Percentiles rank a stretch among this genome's conserved stretches.
Conservation (phyloP, 371 early-diverging fungal species). For the Lichtheimia ramosa region DNA sequence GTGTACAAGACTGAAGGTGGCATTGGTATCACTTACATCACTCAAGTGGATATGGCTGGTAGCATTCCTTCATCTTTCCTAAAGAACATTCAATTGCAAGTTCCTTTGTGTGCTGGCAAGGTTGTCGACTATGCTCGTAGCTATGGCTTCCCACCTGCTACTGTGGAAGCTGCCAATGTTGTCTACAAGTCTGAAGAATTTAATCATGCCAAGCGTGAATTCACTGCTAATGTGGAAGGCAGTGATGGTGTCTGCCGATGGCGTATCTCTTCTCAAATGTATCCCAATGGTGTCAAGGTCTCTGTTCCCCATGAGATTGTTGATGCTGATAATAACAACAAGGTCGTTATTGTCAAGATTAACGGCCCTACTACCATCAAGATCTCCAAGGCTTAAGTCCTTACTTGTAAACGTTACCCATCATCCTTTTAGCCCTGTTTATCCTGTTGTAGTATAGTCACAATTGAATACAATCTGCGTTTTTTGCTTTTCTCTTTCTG, state of each 20-base stretch:
- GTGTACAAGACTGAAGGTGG: constrained; percentile 29
- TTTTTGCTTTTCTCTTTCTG: no score
- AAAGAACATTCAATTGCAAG: constrained; percentile 38
- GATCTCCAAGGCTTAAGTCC: constrained; percentile 22
- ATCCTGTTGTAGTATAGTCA: no score
- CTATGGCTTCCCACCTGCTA: constrained; percentile 35
- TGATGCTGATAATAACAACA: constrained; percentile 21
- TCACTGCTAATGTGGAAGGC: constrained; percentile 23
- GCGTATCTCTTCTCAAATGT: constrained; percentile 33
- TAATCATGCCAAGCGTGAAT: constrained; percentile 26
- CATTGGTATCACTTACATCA: constrained; percentile 39
- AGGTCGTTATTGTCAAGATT: constrained; percentile 30
- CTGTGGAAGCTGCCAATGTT: constrained; percentile 13
- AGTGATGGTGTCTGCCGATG: constrained; percentile 12
- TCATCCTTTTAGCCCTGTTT: no score
- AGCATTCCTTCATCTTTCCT: constrained; percentile 41
- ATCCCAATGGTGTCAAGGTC: constrained; percentile 38
- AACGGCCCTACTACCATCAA: constrained; percentile 17
- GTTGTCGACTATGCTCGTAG: constrained; percentile 37
- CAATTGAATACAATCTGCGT: no score
- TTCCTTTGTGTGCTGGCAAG: constrained; percentile 45
- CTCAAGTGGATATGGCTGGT: constrained; percentile 44
- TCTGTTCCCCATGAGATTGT: constrained; percentile 6
- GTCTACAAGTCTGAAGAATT: constrained; percentile 31
- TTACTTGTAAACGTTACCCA: background rate